phyloP scores from a whole-genome alignment of 257 asterid species.

The Vinca minor region DNA sequence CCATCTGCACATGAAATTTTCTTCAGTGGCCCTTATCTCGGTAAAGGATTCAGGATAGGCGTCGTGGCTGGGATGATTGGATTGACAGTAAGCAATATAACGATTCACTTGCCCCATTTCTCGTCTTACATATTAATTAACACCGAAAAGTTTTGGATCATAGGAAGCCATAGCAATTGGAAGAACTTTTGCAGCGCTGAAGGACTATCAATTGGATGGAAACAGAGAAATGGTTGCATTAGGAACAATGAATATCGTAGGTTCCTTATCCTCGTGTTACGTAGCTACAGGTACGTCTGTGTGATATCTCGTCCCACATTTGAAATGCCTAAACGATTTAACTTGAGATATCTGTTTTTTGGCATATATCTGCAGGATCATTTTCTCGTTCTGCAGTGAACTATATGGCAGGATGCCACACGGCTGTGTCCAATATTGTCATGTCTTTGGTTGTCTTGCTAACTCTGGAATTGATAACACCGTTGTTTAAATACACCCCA shows the following conservation, averaged over 20 bases:
- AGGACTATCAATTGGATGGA: constrained; percentile 66
- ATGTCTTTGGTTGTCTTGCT: constrained; percentile 53
- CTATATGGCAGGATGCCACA: constrained; percentile 64
- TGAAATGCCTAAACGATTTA: no score
- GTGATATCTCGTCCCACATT: no score
- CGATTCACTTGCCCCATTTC: background rate
- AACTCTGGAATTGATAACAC: constrained; percentile 52
- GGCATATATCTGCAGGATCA: constrained; percentile 35
- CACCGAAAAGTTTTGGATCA: background rate
- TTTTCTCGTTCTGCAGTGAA: constrained; percentile 42
- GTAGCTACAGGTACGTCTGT: constrained; percentile 60
- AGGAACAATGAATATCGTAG: constrained; percentile 64
- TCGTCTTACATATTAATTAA: background rate
- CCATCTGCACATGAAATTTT: constrained; percentile 40
- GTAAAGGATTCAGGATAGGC: constrained; percentile 57
- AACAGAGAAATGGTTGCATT: constrained; percentile 77
- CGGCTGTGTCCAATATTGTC: constrained; percentile 63
- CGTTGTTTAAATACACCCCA: constrained; percentile 66
- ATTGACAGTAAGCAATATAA: constrained; percentile 48
- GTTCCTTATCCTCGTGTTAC: constrained; percentile 69
- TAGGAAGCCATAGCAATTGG: constrained; percentile 86
- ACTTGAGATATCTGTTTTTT: no score
- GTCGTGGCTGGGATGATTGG: constrained; percentile 51
- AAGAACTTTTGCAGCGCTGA: constrained; percentile 70
- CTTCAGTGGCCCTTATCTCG: constrained; percentile 47